A percentile compares a stretch with the other conserved stretches of the same genome.
These are phyloP conservation scores for Talaromyces borbonicus DNA, from an alignment of 495 filamentous ascomycete genomes.

Conservation along the genomic window DNA sequence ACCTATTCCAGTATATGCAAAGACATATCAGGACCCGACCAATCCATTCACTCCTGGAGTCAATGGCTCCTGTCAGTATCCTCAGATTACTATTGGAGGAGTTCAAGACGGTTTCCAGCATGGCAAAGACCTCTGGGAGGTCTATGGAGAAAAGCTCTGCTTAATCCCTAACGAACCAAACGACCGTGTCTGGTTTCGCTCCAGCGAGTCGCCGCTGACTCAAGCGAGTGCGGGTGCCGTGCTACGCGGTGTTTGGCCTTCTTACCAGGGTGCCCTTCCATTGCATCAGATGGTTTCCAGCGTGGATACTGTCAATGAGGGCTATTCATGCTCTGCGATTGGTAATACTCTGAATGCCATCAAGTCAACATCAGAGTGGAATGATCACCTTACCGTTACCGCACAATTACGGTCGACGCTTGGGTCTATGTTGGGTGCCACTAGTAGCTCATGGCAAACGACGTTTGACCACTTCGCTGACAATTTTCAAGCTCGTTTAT, in stretches of 20 bases:
- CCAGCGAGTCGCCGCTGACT: constrained; percentile 27
- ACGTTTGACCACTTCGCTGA: constrained; percentile 37
- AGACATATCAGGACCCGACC: constrained; percentile 28
- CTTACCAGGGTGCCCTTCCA: constrained; percentile 23
- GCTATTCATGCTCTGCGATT: constrained; percentile 25
- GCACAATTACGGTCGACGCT: constrained; percentile 20
- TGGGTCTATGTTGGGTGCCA: constrained; percentile 27
- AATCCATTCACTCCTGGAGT: constrained; percentile 29
- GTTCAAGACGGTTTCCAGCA: constrained; percentile 33
- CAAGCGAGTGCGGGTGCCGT: constrained; percentile 32
- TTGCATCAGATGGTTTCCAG: constrained; percentile 29
- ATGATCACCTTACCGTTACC: constrained; percentile 28
- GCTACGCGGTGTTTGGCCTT: constrained; percentile 30
- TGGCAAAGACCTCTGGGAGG: constrained; percentile 28
- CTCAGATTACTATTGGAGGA: constrained; percentile 35
- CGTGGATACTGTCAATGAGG: constrained; percentile 30
- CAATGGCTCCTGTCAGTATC: constrained; percentile 34
- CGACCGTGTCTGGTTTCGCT: constrained; percentile 29
- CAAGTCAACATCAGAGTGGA: constrained; percentile 25
- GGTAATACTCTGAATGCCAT: constrained; percentile 17
- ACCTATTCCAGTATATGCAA: constrained; percentile 29
- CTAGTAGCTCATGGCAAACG: constrained; percentile 21
- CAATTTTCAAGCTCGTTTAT: constrained; percentile 35
- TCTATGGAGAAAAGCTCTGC: constrained; percentile 28
- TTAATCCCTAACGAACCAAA: constrained; percentile 22